Conservation (phyloP, 73 alveolate genomes). For the Tetrahymena thermophila region DNA sequence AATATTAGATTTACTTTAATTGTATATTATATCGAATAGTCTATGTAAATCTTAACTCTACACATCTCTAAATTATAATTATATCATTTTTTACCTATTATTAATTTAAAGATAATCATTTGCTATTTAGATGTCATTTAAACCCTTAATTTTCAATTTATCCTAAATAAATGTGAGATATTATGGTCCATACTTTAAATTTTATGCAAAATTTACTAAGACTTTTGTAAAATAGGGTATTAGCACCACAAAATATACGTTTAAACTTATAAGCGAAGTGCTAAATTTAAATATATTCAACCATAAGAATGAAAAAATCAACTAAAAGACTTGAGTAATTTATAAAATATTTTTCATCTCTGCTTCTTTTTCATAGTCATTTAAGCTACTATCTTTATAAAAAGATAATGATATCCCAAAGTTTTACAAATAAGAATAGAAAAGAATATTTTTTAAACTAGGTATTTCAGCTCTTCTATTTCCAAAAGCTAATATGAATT, state of each 20-base stretch:
- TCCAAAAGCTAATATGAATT: neutral
- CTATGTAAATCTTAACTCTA: neutral
- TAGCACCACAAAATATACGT: too few relatives aligned
- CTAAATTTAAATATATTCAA: neutral
- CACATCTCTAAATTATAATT: too few relatives aligned
- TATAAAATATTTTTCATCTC: neutral
- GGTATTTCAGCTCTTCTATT: neutral
- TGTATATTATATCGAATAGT: neutral
- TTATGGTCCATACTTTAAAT: neutral
- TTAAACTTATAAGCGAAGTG: neutral
- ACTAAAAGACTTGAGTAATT: neutral
- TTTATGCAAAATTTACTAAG: neutral
- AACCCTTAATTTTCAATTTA: neutral
- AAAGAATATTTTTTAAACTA: neutral
- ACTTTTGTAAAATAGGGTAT: neutral
- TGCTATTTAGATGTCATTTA: neutral
- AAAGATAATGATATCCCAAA: neutral
- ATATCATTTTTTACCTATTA: too few relatives aligned
- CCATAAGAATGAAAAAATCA: neutral
- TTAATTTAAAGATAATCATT: neutral
- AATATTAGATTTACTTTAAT: neutral
- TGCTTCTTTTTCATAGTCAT: neutral
- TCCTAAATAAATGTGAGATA: neutral
- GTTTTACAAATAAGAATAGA: neutral
- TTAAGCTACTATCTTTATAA: too few relatives aligned